Percentiles rank a stretch among this genome's conserved stretches.
Evolutionary conservation across 495 filamentous ascomycete species (phyloP).

Genomic region (Neurospora tetrasperma): DNA sequence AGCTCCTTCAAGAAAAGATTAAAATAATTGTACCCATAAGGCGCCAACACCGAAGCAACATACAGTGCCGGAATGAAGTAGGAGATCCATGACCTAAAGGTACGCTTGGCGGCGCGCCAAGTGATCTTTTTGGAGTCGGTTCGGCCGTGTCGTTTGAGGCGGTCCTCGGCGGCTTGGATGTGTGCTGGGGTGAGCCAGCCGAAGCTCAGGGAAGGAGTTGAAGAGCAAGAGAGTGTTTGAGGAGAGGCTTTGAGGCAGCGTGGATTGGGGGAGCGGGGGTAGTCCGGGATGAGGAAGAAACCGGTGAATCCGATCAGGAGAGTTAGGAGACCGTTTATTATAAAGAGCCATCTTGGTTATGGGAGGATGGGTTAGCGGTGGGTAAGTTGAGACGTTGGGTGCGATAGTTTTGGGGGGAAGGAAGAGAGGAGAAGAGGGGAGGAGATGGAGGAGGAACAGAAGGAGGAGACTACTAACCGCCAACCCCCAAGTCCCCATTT

Average conservation of each 20-base stretch:
- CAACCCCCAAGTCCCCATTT: constrained; percentile 40
- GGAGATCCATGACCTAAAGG: constrained; percentile 24
- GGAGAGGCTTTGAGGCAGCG: not conserved
- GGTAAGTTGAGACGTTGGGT: too few relatives aligned
- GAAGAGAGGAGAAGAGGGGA: too few relatives aligned
- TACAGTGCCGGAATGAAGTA: constrained; percentile 29
- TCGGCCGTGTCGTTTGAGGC: constrained; percentile 24
- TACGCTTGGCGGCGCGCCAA: constrained; percentile 28
- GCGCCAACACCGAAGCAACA: constrained; percentile 25
- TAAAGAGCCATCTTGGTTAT: constrained; percentile 39
- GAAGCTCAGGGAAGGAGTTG: not conserved
- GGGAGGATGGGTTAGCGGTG: not conserved
- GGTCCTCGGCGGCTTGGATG: constrained; percentile 17
- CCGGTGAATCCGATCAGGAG: constrained; percentile 37
- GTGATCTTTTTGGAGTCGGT: constrained; percentile 28
- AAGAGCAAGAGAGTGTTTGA: not conserved
- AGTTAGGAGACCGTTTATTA: constrained; percentile 38
- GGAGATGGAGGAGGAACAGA: not conserved
- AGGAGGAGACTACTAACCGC: constrained; percentile 19
- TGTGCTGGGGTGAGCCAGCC: constrained; percentile 27
- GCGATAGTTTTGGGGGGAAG: too few relatives aligned
- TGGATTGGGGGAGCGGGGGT: constrained; percentile 30
- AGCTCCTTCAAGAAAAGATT: constrained; percentile 30
- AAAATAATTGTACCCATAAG: constrained; percentile 33
- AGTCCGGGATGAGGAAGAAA: constrained; percentile 42